A percentile compares a stretch with the other conserved stretches of the same genome.
phyloP scores from a whole-genome alignment of 345 rosid species.

The Heritiera fomes region DNA sequence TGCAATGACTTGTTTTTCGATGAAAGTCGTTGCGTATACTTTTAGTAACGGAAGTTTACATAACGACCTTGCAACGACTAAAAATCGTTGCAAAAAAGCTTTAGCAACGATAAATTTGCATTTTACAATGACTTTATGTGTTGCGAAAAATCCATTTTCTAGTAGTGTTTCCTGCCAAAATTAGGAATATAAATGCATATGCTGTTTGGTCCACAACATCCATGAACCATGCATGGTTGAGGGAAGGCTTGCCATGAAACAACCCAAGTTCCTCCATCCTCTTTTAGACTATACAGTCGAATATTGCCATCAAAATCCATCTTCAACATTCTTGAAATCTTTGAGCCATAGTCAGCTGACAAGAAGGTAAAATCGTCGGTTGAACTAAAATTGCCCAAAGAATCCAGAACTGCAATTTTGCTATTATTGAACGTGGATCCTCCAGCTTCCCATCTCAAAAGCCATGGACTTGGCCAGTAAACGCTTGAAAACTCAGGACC shows the following conservation, averaged over 20 bases:
- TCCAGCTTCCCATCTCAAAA: constrained; percentile 18
- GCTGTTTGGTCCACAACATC: constrained; percentile 36
- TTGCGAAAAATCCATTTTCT: too few species aligned
- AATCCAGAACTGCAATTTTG: constrained; percentile 27
- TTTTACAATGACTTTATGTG: too few species aligned
- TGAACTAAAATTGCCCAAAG: constrained; percentile 29
- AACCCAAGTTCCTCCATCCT: constrained; percentile 9
- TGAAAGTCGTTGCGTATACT: too few species aligned
- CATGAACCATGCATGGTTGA: constrained; percentile 29
- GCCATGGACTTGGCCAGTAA: constrained; percentile 35
- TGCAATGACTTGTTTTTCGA: too few species aligned
- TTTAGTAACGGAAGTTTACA: too few species aligned
- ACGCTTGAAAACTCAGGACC: constrained; percentile 29
- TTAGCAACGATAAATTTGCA: too few species aligned
- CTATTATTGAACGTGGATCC: constrained; percentile 32
- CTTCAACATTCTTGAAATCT: constrained; percentile 26
- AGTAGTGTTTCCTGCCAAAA: constrained; percentile 26
- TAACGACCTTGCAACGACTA: too few species aligned
- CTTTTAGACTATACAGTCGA: constrained; percentile 28
- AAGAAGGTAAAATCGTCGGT: constrained; percentile 18
- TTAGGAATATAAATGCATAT: constrained; percentile 25
- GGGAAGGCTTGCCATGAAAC: constrained; percentile 31
- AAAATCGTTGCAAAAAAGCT: too few species aligned
- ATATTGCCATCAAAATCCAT: constrained; percentile 40
- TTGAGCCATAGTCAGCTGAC: constrained; percentile 31